A percentile compares a stretch with the other conserved stretches of the same genome.
Conservation (phyloP, 1,284 basidiomycete species). For the Cutaneotrichosporon sp. region DNA sequence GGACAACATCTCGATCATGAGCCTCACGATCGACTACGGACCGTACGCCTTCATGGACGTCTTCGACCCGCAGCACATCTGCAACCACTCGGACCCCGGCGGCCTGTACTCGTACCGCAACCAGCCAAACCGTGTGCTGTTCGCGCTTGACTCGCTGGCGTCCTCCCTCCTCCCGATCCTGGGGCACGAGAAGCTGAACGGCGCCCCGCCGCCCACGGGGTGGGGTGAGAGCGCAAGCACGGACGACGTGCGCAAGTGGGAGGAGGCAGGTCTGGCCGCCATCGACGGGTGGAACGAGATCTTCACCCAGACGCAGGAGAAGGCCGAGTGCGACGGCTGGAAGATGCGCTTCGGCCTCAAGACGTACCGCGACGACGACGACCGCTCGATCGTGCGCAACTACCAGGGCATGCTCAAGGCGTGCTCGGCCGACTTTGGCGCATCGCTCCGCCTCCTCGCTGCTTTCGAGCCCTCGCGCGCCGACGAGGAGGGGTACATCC, state of each 20-base stretch:
- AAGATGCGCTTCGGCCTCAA: constrained; percentile 74
- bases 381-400: constrained; percentile 64
- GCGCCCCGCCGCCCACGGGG: constrained; percentile 60
- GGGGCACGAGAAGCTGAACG: constrained; percentile 65
- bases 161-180: constrained; percentile 75
- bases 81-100: constrained; percentile 86
- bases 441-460: constrained; percentile 70
- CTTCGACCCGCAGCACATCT: constrained; percentile 80
- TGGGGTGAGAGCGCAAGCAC: constrained; percentile 68
- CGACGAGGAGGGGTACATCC: constrained; percentile 44
- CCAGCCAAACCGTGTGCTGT: constrained; percentile 60
- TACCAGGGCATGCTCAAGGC: constrained; percentile 69
- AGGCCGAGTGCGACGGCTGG: constrained; percentile 67
- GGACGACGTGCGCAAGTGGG: constrained; percentile 67
- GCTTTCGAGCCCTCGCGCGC: constrained; percentile 62
- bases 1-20: constrained; percentile 85
- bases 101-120: constrained; percentile 79
- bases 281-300: constrained; percentile 58
- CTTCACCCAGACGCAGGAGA: constrained; percentile 61
- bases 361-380: constrained; percentile 57
- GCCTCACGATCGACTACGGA: constrained; percentile 90
- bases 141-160: constrained; percentile 73
- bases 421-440: constrained; percentile 78
- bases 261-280: constrained; percentile 59
- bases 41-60: constrained; percentile 97